Base-by-base conservation (phyloP, 2,329 filamentous ascomycete species). In the Calonectria henricotiae region DNA sequence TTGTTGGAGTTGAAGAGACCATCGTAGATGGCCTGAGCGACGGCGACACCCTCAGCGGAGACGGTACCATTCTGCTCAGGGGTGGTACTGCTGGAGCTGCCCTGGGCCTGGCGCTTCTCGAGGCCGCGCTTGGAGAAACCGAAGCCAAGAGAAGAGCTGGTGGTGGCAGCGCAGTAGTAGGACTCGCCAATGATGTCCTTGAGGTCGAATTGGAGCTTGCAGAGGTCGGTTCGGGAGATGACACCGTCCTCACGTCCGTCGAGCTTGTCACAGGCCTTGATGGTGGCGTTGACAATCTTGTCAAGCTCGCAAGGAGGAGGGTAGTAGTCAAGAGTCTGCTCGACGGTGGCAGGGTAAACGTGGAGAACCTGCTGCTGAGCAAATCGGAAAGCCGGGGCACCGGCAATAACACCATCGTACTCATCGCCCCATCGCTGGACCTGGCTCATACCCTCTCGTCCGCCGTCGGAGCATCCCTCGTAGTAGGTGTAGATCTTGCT, bases 171-270 rank as follows among this genome's bases (percentile, higher is more conserved):
- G 66, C 82, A 83, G 62, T 78, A 77, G 72, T 83, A 83, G 0
- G 79, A 65, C 55, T 79, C 71, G 65, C 81, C 81, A 20, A 83
- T 74, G 43, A 80, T 71, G 30, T 71, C 74, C 27, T 75, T 75
- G 23, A 82, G 73, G 65, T 82, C 73, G 70, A 82, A 82, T 11
- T 76, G 73, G 30, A 71, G 63, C 60, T 67, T 67, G 70, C 70
- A 71, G 11, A 83, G 75, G 35, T 83, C 81, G 0, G 81, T 77
- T 5, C 81, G 77, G 25, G 78, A 73, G 49, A 90, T 82, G 5
- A 90, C 86, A 13, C 88, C 87, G 66, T 90, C 88, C 0, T 81
- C 83, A 51, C 82, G 82, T 6, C 89, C 88, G 66, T 90, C 89
- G 6, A 90, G 80, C 8, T 83, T 80, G 71, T 90, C 88, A 62